Base-by-base conservation (phyloP, 495 filamentous ascomycete species). In the Aspergillus leporis region DNA sequence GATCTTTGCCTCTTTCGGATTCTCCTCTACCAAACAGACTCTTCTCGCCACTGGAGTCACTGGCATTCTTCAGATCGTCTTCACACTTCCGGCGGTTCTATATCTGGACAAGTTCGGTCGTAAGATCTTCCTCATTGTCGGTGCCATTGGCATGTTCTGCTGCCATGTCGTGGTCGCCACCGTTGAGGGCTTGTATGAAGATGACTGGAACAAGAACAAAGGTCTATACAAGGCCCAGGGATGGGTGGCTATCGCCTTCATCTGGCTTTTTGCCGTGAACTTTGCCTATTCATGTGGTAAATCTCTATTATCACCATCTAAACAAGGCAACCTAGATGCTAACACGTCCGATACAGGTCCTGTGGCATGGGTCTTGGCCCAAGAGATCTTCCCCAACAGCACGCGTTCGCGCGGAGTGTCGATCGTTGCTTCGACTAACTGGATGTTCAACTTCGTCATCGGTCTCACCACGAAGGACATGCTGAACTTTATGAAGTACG, bases 81-180 rank as follows among this genome's bases (percentile, higher is more conserved):
- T 87, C 69, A 90, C 87, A 0, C 67, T 82, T 5, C 72, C 86
- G 40, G 82, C 84, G 58, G 88, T 86, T 67, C 80, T 87, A 62
- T 89, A 83, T 71, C 85, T 91, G 60, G 88, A 92, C 66, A 83
- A 81, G 57, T 89, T 83, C 38, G 88, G 88, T 19, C 86, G 88
- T 36, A 81, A 88, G 58, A 82, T 84, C 4, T 79, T 91, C 34
- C 82, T 93, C 22, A 83, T 91, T 47, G 82, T 73, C 18, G 89
- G 90, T 47, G 87, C 86, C n/a, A 65, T 87, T 30, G 84, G 83
- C 47, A 93, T 92, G 90, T 86, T 81, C 34, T 28, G 25, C 25
- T 82, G 87, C 61, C 79, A 81, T 51, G 70, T 81, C 57, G 74
- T 82, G 45, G 72, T 80, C 5, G 78, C 72, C 2, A 68, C 70